These are phyloP conservation scores for Curvularia sp. DNA, from an alignment of 2,329 filamentous ascomycete genomes.

Conservation along the genomic window DNA sequence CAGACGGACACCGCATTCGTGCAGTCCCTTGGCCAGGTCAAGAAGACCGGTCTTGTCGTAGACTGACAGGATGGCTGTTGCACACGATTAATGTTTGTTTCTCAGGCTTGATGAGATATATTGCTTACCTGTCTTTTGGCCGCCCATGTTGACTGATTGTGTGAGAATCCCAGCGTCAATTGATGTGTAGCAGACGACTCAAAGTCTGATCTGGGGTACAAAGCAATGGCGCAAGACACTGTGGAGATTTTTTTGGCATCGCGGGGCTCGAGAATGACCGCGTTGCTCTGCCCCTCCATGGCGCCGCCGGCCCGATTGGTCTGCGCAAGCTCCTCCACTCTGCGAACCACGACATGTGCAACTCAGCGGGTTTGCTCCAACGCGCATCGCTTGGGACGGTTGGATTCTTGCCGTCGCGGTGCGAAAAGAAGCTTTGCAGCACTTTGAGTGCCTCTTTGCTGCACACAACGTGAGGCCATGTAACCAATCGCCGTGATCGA, in stretches of 20 bases:
- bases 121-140: constrained; percentile 49
- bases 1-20: constrained; percentile 60
- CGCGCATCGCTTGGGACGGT: background rate
- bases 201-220: constrained; percentile 31
- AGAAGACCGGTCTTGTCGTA: constrained; percentile 87
- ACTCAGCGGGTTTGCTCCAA: background rate
- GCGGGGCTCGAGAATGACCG: constrained; percentile 17
- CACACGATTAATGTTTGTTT: constrained; percentile 15
- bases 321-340: constrained; percentile 13
- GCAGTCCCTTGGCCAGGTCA: constrained; percentile 50
- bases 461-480: background rate
- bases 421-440: background rate
- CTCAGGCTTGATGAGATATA: background rate
- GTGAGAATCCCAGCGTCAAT: constrained; percentile 22
- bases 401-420: background rate
- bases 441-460: background rate
- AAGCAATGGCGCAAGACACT: constrained; percentile 24
- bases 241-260: constrained; percentile 30
- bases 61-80: constrained; percentile 86
- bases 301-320: constrained; percentile 11
- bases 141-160: constrained; percentile 38
- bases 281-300: constrained; percentile 22
- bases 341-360: background rate
- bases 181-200: constrained; percentile 18
- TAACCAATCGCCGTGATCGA: constrained; percentile 15